phyloP scores from a whole-genome alignment of 768 basidiomycete species.

The Calocybe cyanea region DNA sequence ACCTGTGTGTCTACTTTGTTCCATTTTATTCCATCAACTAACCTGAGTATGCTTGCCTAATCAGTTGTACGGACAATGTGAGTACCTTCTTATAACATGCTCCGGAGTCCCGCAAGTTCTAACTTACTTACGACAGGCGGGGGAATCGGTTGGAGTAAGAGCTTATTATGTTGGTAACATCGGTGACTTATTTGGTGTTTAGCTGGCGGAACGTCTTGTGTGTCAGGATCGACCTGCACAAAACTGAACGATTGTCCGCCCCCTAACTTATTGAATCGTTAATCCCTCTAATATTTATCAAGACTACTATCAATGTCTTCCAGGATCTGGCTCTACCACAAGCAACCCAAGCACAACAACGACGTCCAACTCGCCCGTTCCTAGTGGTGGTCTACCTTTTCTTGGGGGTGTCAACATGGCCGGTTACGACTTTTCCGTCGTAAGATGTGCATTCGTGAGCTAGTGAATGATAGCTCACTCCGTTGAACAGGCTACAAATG shows the following conservation, averaged over 20 bases:
- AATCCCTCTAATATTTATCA: not conserved
- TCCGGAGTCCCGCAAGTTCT: not conserved
- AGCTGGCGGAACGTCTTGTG: slow-evolving; percentile 34
- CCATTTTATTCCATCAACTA: not conserved
- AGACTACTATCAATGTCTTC: slow-evolving; percentile 35
- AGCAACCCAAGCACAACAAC: slow-evolving; percentile 15
- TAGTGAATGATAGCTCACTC: not conserved
- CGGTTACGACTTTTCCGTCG: slow-evolving; percentile 43
- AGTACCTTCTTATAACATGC: not conserved
- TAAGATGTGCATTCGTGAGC: slow-evolving; percentile 16
- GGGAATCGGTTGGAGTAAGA: slow-evolving; percentile 22
- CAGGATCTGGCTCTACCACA: slow-evolving; percentile 23
- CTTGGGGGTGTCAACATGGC: slow-evolving; percentile 48
- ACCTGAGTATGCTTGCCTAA: not conserved
- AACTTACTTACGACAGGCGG: slow-evolving; percentile 15
- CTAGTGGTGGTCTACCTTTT: slow-evolving; percentile 26
- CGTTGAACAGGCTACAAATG: slow-evolving; percentile 27
- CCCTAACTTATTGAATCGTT: not conserved
- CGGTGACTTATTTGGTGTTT: not conserved
- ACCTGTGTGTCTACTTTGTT: slow-evolving; percentile 13
- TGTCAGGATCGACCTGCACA: slow-evolving; percentile 29
- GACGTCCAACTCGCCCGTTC: slow-evolving; percentile 7
- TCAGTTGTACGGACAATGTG: slow-evolving; percentile 19
- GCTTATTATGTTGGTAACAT: not conserved
- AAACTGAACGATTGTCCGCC: slow-evolving; percentile 28